A percentile compares a stretch with the other conserved stretches of the same genome.
Conservation (phyloP, 1,284 basidiomycete species). For the Xerocomus nothofagi region DNA sequence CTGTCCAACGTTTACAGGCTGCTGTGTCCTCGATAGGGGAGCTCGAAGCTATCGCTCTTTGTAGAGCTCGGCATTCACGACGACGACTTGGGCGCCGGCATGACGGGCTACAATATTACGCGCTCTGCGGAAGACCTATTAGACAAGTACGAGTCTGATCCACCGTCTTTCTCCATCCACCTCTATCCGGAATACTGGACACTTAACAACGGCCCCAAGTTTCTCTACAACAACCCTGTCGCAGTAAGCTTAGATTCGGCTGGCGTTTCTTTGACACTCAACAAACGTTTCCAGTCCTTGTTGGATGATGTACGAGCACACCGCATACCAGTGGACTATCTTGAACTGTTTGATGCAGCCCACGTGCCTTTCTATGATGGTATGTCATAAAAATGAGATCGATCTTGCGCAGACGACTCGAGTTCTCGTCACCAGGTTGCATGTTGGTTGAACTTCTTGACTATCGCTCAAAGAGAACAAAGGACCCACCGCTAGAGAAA, state of each 20-base stretch:
- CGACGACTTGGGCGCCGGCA: conserved; percentile 33
- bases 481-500: conserved; percentile 52
- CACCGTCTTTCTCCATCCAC: conserved; percentile 73
- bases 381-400: conserved; percentile 28
- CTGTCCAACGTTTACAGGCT: not conserved
- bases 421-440: conserved; percentile 51
- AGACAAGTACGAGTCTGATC: conserved; percentile 51
- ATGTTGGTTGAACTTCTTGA: conserved; percentile 79
- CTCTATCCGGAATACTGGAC: conserved; percentile 77
- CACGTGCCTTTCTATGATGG: conserved; percentile 79
- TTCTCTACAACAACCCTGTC: conserved; percentile 73
- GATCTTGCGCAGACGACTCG: not conserved
- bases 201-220: conserved; percentile 73
- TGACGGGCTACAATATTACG: conserved; percentile 71
- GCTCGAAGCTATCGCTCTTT: not conserved
- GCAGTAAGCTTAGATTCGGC: conserved; percentile 47
- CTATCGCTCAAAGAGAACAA: conserved; percentile 57
- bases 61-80: conserved; percentile 2
- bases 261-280: conserved; percentile 5
- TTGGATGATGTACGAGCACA: conserved; percentile 77
- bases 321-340: conserved; percentile 78
- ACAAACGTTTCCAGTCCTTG: conserved; percentile 49
- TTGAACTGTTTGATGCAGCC: conserved; percentile 70
- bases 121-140: conserved; percentile 60
- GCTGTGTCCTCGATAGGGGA: not conserved